phyloP scores from a whole-genome alignment of 768 basidiomycete species.

The Mrakia frigida region DNA sequence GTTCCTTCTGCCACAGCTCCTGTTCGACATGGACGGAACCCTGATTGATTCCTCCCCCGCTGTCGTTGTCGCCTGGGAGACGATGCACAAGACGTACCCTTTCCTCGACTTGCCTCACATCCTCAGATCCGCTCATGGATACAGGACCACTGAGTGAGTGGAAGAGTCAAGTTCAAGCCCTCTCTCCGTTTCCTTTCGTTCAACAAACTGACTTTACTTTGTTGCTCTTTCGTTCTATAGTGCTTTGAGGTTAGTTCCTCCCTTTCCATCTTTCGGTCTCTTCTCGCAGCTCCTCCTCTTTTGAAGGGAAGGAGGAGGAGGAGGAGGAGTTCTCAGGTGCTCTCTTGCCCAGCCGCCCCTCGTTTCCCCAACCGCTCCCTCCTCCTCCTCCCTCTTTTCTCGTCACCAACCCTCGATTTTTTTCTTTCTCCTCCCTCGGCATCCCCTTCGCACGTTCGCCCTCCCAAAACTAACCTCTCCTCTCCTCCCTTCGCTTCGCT shows the following conservation, averaged over 20 bases:
- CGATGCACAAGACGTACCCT: conserved; percentile 24
- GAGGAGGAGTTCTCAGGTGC: too few species aligned
- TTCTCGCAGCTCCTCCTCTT: background rate
- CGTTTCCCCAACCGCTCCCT: background rate
- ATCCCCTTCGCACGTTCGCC: background rate
- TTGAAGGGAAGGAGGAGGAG: too few species aligned
- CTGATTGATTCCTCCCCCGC: conserved; percentile 33
- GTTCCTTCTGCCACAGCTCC: conserved; percentile 8
- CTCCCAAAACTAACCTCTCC: background rate
- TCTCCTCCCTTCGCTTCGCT: background rate
- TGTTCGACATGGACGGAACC: conserved; percentile 33
- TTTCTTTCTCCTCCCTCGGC: background rate
- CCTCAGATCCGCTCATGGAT: conserved; percentile 32
- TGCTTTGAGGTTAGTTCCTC: conserved; percentile 5
- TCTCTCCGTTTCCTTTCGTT: background rate
- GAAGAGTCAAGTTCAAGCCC: too few species aligned
- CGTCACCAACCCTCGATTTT: background rate
- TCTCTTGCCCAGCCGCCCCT: background rate
- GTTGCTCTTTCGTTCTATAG: background rate
- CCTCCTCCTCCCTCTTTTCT: background rate
- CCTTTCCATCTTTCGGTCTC: background rate
- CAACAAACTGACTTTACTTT: background rate
- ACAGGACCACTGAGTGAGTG: conserved; percentile 29
- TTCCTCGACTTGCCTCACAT: conserved; percentile 31
- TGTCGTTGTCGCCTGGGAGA: conserved; percentile 31